Percentiles rank a stretch among this genome's conserved stretches.
Conservation (phyloP, 1,284 basidiomycete genomes). For the Mycosarcoma maydis region DNA sequence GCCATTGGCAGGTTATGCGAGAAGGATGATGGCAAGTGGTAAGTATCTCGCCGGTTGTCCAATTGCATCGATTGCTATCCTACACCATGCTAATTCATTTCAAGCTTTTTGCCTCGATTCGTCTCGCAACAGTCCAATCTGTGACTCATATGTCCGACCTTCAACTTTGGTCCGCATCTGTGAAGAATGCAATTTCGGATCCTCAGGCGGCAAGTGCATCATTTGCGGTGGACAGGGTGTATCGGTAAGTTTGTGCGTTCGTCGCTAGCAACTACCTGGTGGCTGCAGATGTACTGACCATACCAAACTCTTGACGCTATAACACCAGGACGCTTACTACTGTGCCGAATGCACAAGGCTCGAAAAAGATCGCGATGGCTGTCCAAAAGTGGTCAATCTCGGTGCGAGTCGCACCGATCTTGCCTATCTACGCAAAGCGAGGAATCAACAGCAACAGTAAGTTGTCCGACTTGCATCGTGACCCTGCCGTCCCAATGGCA, state of each 20-base stretch:
- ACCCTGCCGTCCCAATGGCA: too few relatives aligned
- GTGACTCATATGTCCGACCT: conserved; percentile 98
- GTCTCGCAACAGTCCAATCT: conserved; percentile 81
- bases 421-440: conserved; percentile 57
- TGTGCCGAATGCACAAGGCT: conserved; percentile 79
- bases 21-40: conserved; percentile 99
- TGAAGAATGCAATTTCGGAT: conserved; percentile 98
- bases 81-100: not conserved
- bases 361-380: conserved; percentile 97
- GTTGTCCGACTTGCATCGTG: too few relatives aligned
- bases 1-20: conserved; percentile 95
- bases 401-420: conserved; percentile 71
- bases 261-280: not conserved
- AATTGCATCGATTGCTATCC: too few relatives aligned
- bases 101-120: not conserved
- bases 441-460: conserved; percentile 51
- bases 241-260: conserved; percentile 47
- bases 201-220: conserved; percentile 95
- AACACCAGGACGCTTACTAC: conserved; percentile 67
- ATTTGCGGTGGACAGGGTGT: conserved; percentile 74
- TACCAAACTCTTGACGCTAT: too few relatives aligned
- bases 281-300: not conserved
- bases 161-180: conserved; percentile 97
- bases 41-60: conserved; percentile 58
- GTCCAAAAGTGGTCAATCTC: conserved; percentile 97